Conservation (phyloP, 202 grass and related monocot genomes). For the Thinopyrum obtusiflorum region DNA sequence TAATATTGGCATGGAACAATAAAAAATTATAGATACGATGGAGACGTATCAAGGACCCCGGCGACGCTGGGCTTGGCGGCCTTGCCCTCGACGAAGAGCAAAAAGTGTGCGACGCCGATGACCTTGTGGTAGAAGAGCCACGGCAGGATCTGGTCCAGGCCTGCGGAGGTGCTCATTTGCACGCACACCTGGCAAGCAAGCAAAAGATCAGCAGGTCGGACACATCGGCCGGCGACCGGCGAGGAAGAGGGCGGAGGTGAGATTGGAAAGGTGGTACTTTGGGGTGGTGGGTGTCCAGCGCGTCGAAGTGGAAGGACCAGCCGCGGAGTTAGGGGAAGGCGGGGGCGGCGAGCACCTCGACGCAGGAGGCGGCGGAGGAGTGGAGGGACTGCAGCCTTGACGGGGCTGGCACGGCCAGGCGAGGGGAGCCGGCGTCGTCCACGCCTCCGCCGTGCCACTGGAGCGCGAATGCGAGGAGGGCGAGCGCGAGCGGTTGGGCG, state of each 20-base stretch:
- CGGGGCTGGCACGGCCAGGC: constrained; percentile 49
- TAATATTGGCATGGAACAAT: too few species aligned
- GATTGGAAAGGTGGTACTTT: constrained; percentile 32
- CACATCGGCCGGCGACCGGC: neutral
- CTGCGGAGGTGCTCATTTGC: constrained; percentile 76
- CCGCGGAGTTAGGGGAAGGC: constrained; percentile 59
- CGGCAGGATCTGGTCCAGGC: constrained; percentile 78
- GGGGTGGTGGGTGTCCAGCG: constrained; percentile 23
- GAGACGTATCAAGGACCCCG: too few species aligned
- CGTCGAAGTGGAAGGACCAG: constrained; percentile 31
- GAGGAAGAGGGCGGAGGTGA: neutral
- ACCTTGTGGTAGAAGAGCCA: too few species aligned
- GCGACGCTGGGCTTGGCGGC: too few species aligned
- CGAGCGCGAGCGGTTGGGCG: too few species aligned
- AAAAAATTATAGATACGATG: too few species aligned
- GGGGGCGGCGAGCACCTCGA: constrained; percentile 22
- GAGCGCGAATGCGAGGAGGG: too few species aligned
- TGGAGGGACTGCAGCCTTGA: constrained; percentile 13
- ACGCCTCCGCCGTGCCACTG: too few species aligned
- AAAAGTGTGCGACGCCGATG: too few species aligned
- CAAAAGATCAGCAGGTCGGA: neutral
- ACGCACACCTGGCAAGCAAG: constrained; percentile 53
- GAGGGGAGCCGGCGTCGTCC: neutral
- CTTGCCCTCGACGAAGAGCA: too few species aligned
- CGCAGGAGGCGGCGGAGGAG: constrained; percentile 18